phyloP scores from a whole-genome alignment of 306 rosid genomes.

The Ormosia emarginata region DNA sequence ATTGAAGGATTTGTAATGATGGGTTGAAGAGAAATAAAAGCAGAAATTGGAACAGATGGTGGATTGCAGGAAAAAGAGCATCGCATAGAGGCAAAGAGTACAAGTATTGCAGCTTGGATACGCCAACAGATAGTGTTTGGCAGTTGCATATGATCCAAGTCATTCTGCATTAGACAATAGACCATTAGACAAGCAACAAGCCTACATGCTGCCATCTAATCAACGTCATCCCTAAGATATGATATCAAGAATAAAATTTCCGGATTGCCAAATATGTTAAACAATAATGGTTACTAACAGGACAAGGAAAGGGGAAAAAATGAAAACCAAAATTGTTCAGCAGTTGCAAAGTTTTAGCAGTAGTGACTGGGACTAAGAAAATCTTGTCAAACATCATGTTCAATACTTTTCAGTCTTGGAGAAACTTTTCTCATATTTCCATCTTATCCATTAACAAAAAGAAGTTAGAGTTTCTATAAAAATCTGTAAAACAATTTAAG shows the following conservation, averaged over 20 bases:
- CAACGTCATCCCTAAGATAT: background rate
- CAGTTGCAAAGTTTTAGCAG: background rate
- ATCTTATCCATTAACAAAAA: background rate
- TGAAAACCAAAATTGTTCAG: background rate
- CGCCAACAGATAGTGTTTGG: constrained; percentile 78
- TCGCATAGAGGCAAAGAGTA: constrained; percentile 52
- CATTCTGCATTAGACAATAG: constrained; percentile 56
- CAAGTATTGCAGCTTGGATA: constrained; percentile 92
- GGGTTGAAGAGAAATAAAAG: constrained; percentile 60
- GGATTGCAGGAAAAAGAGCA: constrained; percentile 72
- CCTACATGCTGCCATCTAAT: background rate
- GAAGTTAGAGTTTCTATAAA: background rate
- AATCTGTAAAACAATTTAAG: background rate
- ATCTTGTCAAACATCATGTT: background rate
- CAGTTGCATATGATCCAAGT: constrained; percentile 77
- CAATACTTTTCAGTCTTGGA: background rate
- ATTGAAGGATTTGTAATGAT: constrained; percentile 23
- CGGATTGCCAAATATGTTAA: background rate
- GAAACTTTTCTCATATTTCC: background rate
- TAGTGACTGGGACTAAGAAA: background rate
- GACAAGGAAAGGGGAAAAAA: background rate
- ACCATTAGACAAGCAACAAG: background rate
- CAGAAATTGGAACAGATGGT: constrained; percentile 54
- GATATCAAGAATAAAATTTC: background rate
- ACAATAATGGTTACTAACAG: background rate